Evolutionary conservation across 2,329 filamentous ascomycete species (phyloP), one percentile per base, ranked within the genome.

Genomic region (Exophiala xenobiotica): DNA sequence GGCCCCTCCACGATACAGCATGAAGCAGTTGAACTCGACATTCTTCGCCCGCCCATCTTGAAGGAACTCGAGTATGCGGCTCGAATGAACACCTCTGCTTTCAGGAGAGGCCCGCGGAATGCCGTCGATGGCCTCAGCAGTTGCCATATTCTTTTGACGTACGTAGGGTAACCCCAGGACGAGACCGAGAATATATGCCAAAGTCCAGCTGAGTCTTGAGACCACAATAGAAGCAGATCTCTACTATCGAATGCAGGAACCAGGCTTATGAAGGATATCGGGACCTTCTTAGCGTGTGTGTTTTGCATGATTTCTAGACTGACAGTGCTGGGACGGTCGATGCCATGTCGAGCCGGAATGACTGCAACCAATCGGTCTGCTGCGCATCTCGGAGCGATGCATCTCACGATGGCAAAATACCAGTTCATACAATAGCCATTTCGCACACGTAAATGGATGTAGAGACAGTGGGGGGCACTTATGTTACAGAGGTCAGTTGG

Each of bases 1-100:
- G 6, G 29, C 33, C 3, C 45, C 33, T 20, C 16, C 12, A 5
- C 29, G n/a, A 23, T 47, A 47, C 9, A 47, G 19, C 45, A 39
- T 47, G 31, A 39, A 47, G 45, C 45, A 23, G 31, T 47, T 38
- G 19, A 39, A 40, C 3, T 35, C 31, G 31, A 47, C 33, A 14
- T 23, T 23, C 7, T 14, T n/a, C 6, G 29, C 33, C 20, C 23
- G 12, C n/a, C 8, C 45, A 38, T 47, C 45, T 33, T 47, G 18
- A 9, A 47, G 31, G 20, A 47, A 47, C 18, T 18, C 45, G 9
- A 38, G 29, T 6, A 47, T 47, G 18, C 14, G n/a, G 9, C 14
- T 19, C n/a, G 45, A 37, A 14, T 19, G 9, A 19, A 47, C 31
- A 9, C 45, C 45, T 23, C 45, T 23, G 31, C 45, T 47, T 20